Conservation (phyloP, 257 asterid genomes). For the Scutellaria barbata region DNA sequence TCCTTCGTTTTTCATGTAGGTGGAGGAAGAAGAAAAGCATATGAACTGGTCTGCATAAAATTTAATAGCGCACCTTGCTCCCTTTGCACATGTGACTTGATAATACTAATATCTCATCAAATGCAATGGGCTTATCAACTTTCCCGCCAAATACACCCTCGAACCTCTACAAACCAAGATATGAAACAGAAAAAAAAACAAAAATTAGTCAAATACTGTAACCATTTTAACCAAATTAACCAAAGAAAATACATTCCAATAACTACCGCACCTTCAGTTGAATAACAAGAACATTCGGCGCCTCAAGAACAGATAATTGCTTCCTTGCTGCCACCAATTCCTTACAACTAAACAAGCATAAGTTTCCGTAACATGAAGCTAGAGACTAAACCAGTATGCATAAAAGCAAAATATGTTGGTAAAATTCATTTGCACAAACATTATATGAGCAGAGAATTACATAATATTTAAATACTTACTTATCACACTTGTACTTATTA, state of each 20-base stretch:
- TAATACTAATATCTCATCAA: constrained; percentile 77
- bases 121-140: constrained; percentile 77
- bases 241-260: constrained; percentile 22
- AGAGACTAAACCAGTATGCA: constrained; percentile 26
- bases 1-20: neutral
- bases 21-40: constrained; percentile 26
- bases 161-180: constrained; percentile 65
- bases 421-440: constrained; percentile 28
- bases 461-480: constrained; percentile 52
- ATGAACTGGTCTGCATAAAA: constrained; percentile 17
- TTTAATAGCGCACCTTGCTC: constrained; percentile 64
- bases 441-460: neutral
- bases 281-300: constrained; percentile 95
- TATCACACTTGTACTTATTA: constrained; percentile 92
- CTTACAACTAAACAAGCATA: constrained; percentile 79
- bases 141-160: constrained; percentile 90
- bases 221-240: constrained; percentile 21
- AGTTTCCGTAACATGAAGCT: constrained; percentile 36
- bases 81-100: constrained; percentile 89
- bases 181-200: neutral
- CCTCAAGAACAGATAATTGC: constrained; percentile 92
- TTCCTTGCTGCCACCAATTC: constrained; percentile 94
- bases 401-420: constrained; percentile 2
- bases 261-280: constrained; percentile 78
- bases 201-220: constrained; percentile 9